Conservation (phyloP, 164 flowering plant genomes). For the Protea cynaroides region DNA sequence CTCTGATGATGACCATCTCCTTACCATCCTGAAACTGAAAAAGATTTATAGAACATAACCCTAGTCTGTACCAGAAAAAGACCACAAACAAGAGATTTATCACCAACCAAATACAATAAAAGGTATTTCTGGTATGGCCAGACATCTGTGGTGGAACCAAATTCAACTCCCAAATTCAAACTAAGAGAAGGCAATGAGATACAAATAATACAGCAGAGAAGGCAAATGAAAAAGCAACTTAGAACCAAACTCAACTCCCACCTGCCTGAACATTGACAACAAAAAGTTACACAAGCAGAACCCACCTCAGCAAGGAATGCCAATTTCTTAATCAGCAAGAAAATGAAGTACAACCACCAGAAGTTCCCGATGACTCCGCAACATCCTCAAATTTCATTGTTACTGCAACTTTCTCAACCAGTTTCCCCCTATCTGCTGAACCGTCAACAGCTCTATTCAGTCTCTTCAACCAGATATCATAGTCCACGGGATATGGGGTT, state of each 20-base stretch:
- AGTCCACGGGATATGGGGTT: slow-evolving; percentile 76
- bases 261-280: neutral
- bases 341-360: slow-evolving; percentile 26
- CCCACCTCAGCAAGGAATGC: too few species aligned
- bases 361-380: slow-evolving; percentile 54
- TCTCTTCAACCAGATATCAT: slow-evolving; percentile 72
- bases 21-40: neutral
- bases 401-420: slow-evolving; percentile 28
- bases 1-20: neutral
- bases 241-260: neutral
- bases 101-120: neutral
- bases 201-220: slow-evolving; percentile 1
- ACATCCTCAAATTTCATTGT: slow-evolving; percentile 38
- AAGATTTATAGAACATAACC: too few species aligned
- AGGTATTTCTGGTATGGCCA: neutral
- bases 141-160: slow-evolving; percentile 2
- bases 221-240: neutral
- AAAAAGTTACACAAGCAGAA: neutral
- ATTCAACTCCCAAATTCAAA: neutral
- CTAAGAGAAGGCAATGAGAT: neutral
- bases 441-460: slow-evolving; percentile 51
- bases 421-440: slow-evolving; percentile 39
- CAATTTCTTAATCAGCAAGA: slow-evolving; percentile 9
- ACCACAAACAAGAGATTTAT: neutral
- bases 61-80: neutral